Conservation (phyloP, 306 rosid species). For the Lupinus albus region DNA sequence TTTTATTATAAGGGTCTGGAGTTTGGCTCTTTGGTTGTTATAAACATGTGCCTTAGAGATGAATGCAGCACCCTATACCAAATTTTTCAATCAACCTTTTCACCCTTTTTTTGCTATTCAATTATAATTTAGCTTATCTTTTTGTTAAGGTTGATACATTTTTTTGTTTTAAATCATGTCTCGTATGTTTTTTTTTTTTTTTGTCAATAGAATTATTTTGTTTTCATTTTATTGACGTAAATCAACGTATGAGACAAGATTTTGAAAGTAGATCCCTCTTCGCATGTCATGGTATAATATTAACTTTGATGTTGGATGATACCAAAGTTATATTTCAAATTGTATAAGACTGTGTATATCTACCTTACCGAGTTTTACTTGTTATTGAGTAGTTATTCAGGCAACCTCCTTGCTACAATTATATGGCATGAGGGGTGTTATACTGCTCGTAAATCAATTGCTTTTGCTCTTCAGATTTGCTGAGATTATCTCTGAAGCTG, state of each 20-base stretch:
- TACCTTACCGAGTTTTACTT: too few relatives aligned
- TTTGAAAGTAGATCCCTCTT: too few relatives aligned
- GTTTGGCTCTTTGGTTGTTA: conserved; percentile 84
- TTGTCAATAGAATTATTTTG: too few relatives aligned
- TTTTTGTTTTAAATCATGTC: too few relatives aligned
- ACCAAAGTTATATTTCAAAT: too few relatives aligned
- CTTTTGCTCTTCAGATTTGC: conserved; percentile 62
- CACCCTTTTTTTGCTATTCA: conserved; percentile 33
- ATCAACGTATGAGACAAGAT: too few relatives aligned
- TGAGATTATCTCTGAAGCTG: conserved; percentile 62
- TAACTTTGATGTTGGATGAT: too few relatives aligned
- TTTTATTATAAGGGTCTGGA: conserved; percentile 57
- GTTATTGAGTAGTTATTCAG: conserved; percentile 81
- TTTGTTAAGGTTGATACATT: conserved; percentile 56
- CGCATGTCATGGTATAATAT: too few relatives aligned
- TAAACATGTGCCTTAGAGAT: conserved; percentile 66
- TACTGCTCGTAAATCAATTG: too few relatives aligned
- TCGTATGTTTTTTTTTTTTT: too few relatives aligned
- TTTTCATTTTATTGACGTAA: too few relatives aligned
- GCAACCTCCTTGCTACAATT: conserved; percentile 62
- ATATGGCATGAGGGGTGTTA: conserved; percentile 44
- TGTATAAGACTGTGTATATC: too few relatives aligned
- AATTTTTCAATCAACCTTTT: conserved; percentile 40
- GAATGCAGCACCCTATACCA: conserved; percentile 81
- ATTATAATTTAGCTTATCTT: conserved; percentile 32